Conservation (phyloP, 768 basidiomycete genomes). For the Tulasnella sp. region DNA sequence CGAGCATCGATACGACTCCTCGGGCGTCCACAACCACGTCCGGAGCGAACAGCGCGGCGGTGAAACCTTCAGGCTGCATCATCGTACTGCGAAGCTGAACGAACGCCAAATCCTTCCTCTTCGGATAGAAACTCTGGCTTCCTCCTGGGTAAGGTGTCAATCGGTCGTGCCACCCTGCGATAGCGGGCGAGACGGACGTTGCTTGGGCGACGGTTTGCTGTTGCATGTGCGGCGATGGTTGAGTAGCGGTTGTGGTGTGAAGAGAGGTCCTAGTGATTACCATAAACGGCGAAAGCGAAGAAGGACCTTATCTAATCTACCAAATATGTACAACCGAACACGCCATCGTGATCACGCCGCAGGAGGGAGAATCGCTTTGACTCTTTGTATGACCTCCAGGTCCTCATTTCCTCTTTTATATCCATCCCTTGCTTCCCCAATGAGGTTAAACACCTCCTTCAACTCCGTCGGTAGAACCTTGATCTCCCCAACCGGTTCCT, state of each 20-base stretch:
- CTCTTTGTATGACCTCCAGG: not conserved
- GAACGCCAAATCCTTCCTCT: not conserved
- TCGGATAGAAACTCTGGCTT: not conserved
- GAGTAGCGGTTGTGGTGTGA: too few relatives aligned
- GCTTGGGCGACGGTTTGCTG: not conserved
- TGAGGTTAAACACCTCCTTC: constrained; percentile 6
- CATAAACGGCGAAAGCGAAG: too few relatives aligned
- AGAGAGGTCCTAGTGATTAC: too few relatives aligned
- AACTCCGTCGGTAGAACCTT: not conserved
- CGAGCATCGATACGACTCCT: not conserved
- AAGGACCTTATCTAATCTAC: too few relatives aligned
- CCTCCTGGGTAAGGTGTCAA: not conserved
- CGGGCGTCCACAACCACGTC: constrained; percentile 11
- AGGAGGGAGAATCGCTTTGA: not conserved
- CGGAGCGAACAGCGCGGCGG: constrained; percentile 7
- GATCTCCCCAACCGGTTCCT: constrained; percentile 4
- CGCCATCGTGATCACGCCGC: too few relatives aligned
- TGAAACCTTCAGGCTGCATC: constrained; percentile 6
- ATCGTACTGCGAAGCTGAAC: not conserved
- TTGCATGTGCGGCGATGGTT: not conserved
- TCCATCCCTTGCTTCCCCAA: constrained; percentile 5
- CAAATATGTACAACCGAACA: too few relatives aligned
- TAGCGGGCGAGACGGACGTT: not conserved
- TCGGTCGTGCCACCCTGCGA: not conserved
- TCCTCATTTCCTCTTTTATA: constrained; percentile 8